These are phyloP conservation scores for Pseudocercospora pini-densiflorae DNA, from an alignment of 2,329 filamentous ascomycete species.

Conservation along the genomic window DNA sequence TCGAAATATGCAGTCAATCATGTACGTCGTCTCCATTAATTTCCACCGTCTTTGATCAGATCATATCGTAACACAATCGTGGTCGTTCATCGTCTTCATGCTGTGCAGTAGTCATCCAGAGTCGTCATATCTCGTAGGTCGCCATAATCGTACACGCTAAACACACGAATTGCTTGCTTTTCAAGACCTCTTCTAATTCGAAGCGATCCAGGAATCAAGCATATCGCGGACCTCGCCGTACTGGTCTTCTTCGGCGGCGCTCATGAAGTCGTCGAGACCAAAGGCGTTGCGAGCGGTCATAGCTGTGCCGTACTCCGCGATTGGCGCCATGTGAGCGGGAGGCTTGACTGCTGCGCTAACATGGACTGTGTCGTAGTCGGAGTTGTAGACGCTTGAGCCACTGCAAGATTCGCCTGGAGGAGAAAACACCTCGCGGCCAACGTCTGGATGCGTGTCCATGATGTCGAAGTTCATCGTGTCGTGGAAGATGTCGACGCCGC, in stretches of 20 bases:
- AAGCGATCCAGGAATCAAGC: constrained; percentile 30
- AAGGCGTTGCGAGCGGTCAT: constrained; percentile 67
- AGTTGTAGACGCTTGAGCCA: constrained; percentile 36
- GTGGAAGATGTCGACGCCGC: constrained; percentile 28
- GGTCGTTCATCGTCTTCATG: constrained; percentile 6
- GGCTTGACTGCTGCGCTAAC: constrained; percentile 27
- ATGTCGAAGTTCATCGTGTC: constrained; percentile 30
- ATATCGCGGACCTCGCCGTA: constrained; percentile 32
- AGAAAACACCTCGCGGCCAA: constrained; percentile 33
- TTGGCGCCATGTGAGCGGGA: constrained; percentile 48
- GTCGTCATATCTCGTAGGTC: not conserved
- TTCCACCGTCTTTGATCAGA: not conserved
- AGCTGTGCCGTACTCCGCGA: constrained; percentile 80
- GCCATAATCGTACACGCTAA: constrained; percentile 9
- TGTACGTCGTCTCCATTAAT: constrained; percentile 1
- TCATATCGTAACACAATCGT: constrained; percentile 10
- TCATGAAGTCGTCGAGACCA: constrained; percentile 29
- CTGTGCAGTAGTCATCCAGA: constrained; percentile 9
- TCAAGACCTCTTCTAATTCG: constrained; percentile 9
- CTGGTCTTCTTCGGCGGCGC: constrained; percentile 19
- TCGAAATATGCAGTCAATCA: constrained; percentile 11
- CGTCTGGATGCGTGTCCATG: constrained; percentile 32
- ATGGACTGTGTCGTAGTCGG: constrained; percentile 31
- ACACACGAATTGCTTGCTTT: not conserved
- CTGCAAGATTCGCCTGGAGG: constrained; percentile 36